Percentiles rank a stretch among this genome's conserved stretches.
Conservation (phyloP, 441 rosid species). For the Daphne laureola region DNA sequence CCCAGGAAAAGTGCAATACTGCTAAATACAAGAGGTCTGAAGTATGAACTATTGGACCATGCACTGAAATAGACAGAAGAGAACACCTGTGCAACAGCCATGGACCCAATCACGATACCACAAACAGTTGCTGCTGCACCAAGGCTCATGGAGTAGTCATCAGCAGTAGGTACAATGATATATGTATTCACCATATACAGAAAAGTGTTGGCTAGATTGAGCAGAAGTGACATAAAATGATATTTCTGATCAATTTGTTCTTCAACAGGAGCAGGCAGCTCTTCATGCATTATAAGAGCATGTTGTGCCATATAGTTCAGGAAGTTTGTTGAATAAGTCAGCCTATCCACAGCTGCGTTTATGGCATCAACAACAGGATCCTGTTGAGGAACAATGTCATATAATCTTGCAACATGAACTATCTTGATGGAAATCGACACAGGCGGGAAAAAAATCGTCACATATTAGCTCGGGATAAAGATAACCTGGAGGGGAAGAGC, state of each 20-base stretch:
- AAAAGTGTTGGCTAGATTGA: constrained; percentile 84
- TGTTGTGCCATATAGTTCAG: constrained; percentile 91
- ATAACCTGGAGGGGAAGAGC: constrained; percentile 70
- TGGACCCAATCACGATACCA: constrained; percentile 93
- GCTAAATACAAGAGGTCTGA: constrained; percentile 89
- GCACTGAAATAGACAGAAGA: constrained; percentile 97
- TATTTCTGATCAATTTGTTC: constrained; percentile 53
- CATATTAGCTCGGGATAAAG: background rate
- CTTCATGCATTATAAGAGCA: constrained; percentile 97
- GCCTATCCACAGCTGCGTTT: constrained; percentile 81
- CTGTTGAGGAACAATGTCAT: constrained; percentile 21
- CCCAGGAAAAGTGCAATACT: constrained; percentile 77
- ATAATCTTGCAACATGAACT: too few species aligned
- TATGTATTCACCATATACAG: constrained; percentile 98
- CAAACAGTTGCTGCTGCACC: constrained; percentile 99
- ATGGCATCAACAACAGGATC: constrained; percentile 84
- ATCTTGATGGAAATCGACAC: too few species aligned
- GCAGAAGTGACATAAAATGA: constrained; percentile 74
- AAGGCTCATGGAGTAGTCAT: constrained; percentile 88
- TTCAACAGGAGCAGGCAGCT: constrained; percentile 68
- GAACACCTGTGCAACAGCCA: constrained; percentile 97
- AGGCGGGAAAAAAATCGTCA: background rate
- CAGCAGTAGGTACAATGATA: constrained; percentile 94
- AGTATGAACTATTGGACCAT: constrained; percentile 94
- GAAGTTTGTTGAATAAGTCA: constrained; percentile 74